These are phyloP conservation scores for Hansfordia pulvinata DNA, from an alignment of 2,329 filamentous ascomycete genomes.

Conservation along the genomic window DNA sequence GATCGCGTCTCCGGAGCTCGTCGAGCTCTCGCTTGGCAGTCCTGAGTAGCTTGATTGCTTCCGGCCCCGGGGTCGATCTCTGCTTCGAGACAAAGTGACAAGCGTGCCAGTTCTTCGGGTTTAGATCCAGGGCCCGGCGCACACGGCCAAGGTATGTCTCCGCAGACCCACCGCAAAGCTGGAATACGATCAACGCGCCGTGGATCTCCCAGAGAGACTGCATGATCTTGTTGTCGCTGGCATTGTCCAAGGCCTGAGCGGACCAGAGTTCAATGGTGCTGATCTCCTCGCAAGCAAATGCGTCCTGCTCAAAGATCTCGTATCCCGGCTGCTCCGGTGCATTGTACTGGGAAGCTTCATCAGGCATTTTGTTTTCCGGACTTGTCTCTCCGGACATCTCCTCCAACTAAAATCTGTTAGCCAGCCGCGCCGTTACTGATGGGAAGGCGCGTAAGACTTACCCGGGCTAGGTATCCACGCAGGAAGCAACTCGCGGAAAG, in stretches of 20 bases:
- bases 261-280: constrained; percentile 13
- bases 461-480: constrained; percentile 13
- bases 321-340: constrained; percentile 2
- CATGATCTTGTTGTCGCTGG: constrained; percentile 7
- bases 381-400: too few relatives aligned
- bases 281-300: constrained; percentile 9
- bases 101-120: constrained; percentile 16
- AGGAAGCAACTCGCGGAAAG: constrained; percentile 12
- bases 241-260: constrained; percentile 5
- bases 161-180: constrained; percentile 10
- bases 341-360: constrained; percentile 7
- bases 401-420: constrained; percentile 9
- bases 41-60: constrained; percentile 11
- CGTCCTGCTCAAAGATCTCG: constrained; percentile 8
- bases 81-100: constrained; percentile 15
- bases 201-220: constrained; percentile 17
- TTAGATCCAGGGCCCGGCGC: constrained; percentile 11
- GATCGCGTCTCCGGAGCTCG: constrained; percentile 5
- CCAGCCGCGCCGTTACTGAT: not conserved
- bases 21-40: constrained; percentile 13
- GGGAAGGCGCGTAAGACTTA: constrained; percentile 6
- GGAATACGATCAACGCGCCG: constrained; percentile 13
- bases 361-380: too few relatives aligned
- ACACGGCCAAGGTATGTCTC: constrained; percentile 13
- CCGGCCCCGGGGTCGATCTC: constrained; percentile 9